phyloP scores from a whole-genome alignment of 2,329 filamentous ascomycete genomes.

The Claviceps lovelessii region DNA sequence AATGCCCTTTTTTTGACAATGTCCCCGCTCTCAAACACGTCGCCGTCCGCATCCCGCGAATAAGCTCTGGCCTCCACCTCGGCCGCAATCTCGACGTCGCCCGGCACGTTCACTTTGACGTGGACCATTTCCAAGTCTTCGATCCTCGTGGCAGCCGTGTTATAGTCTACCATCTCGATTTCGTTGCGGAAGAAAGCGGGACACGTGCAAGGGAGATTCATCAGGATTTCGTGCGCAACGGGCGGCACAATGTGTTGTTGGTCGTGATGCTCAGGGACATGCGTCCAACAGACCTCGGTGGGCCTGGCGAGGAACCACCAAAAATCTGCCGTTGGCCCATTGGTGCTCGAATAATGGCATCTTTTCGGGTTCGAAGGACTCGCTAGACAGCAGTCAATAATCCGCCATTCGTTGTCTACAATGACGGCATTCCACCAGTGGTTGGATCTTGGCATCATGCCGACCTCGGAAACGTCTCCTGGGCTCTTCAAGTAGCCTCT shows the following conservation, averaged over 20 bases:
- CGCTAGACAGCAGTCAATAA: constrained; percentile 87
- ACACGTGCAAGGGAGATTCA: constrained; percentile 74
- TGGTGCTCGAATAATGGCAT: constrained; percentile 58
- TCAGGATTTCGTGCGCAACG: constrained; percentile 68
- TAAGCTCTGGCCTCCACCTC: constrained; percentile 80
- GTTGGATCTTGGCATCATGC: constrained; percentile 72
- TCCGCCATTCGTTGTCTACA: constrained; percentile 88
- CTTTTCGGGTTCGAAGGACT: constrained; percentile 80
- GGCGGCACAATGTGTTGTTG: constrained; percentile 91
- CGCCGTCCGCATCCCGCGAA: constrained; percentile 71
- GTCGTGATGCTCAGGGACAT: constrained; percentile 72
- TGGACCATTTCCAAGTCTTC: constrained; percentile 92
- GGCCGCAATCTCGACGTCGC: constrained; percentile 81
- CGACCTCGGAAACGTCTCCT: constrained; percentile 68
- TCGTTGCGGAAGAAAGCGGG: constrained; percentile 76
- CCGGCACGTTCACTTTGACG: constrained; percentile 71
- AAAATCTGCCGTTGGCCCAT: constrained; percentile 56
- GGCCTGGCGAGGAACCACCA: constrained; percentile 94
- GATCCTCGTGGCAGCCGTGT: constrained; percentile 71
- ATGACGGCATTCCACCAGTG: constrained; percentile 97
- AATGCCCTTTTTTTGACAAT: constrained; percentile 72
- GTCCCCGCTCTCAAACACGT: constrained; percentile 86
- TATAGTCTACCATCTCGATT: constrained; percentile 73
- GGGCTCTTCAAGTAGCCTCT: constrained; percentile 83
- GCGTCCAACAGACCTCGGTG: constrained; percentile 85